Base-by-base conservation (phyloP, 805 yeast genomes). In the Saturnispora saitoi region DNA sequence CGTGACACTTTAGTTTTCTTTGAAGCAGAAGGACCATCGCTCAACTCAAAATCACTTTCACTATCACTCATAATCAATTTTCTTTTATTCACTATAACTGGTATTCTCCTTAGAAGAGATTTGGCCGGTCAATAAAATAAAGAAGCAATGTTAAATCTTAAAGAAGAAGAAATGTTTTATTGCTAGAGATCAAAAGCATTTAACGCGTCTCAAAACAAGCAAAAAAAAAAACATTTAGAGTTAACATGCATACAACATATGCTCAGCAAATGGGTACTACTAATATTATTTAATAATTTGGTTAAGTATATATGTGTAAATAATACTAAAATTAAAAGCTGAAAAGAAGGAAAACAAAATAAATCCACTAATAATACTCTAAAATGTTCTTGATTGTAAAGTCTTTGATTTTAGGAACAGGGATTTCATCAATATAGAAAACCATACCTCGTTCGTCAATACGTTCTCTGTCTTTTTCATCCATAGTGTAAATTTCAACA, bases 381-480 rank as follows among this genome's bases (percentile, higher is more conserved):
- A 86, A 69, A 0, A 77, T 70, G 32, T 70, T 70, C 58, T 71
- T 70, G 59, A 65, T 71, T 14, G 86, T 81, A 67, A 86, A 86
- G 8, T 76, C 83, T 39, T 70, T 70, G 51, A 87, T 76, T 11
- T 57, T 65, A 1, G 96, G 96, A 22, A 73, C 71, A 1, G 91
- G 88, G 36, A 83, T 83, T 62, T 81, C 91, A 9, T 86, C 86
- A 31, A 86, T 73, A 52, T 78, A 72, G 58, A 87, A 91, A 10
- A 86, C 76, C 54, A 84, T 81, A 1, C 98, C 98, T 52, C 86
- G 78, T 36, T 90, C 97, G 62, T 90, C 91, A 49, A 85, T 68
- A 65, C 98, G 78, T 66, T 88, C 95, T 56, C 96, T 75, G 58
- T 90, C 96, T 56, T 78, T 78, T 57, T 88, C 96, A 54, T 86